These are phyloP conservation scores for Escallonia herrerae DNA, from an alignment of 129 eudicot genomes.

Conservation along the genomic window DNA sequence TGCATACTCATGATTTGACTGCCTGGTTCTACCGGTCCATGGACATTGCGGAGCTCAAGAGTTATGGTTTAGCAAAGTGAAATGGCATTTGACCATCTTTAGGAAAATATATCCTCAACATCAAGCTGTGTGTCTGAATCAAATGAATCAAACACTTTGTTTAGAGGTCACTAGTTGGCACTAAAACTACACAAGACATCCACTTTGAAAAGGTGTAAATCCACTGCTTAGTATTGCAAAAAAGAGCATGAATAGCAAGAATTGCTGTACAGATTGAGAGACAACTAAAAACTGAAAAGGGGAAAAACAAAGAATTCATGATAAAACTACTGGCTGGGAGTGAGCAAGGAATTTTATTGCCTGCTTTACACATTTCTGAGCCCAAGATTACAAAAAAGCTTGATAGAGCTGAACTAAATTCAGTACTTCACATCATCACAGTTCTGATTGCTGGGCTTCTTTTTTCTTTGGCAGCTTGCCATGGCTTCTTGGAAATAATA, in stretches of 20 bases:
- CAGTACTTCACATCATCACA: conserved; percentile 19
- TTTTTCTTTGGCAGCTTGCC: conserved; percentile 65
- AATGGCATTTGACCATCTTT: too few species aligned
- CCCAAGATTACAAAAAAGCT: conserved; percentile 15
- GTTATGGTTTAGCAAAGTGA: too few species aligned
- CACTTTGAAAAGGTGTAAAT: too few species aligned
- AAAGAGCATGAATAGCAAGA: not conserved
- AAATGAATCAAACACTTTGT: too few species aligned
- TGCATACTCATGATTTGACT: too few species aligned
- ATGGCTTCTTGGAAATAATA: conserved; percentile 64
- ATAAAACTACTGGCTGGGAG: conserved; percentile 10
- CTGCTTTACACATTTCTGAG: conserved; percentile 41
- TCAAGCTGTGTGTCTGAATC: too few species aligned
- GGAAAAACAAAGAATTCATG: conserved; percentile 12
- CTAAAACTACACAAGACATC: too few species aligned
- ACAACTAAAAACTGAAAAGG: conserved; percentile 1
- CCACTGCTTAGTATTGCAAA: not conserved
- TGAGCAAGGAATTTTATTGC: conserved; percentile 23
- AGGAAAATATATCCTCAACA: too few species aligned
- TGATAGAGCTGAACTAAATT: conserved; percentile 4
- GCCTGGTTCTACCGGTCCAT: too few species aligned
- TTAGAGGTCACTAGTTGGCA: too few species aligned
- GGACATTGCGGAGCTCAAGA: too few species aligned
- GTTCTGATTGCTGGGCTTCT: conserved; percentile 64
- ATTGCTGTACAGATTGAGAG: not conserved